Conservation (phyloP, 2,329 filamentous ascomycete genomes). For the Neopestalotiopsis rosae region DNA sequence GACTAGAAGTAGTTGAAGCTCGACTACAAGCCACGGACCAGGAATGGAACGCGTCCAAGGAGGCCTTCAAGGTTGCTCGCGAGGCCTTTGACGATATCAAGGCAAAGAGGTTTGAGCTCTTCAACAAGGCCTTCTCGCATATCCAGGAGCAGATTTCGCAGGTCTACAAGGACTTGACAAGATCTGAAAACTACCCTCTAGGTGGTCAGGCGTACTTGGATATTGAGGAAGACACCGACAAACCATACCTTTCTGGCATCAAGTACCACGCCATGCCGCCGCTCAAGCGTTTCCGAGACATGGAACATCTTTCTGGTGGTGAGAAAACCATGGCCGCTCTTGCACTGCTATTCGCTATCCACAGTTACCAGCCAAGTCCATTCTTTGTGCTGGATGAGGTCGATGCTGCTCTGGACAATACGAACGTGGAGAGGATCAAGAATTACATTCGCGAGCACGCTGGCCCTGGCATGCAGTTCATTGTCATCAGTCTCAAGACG, state of each 20-base stretch:
- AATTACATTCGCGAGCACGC: conserved; percentile 96
- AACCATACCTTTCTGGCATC: conserved; percentile 93
- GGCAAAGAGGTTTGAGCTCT: conserved; percentile 83
- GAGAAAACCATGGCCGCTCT: conserved; percentile 99
- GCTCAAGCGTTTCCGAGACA: conserved; percentile 96
- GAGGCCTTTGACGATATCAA: conserved; percentile 86
- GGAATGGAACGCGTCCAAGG: conserved; percentile 86
- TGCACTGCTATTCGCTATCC: conserved; percentile 94
- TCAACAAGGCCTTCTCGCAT: conserved; percentile 93
- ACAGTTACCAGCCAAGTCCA: conserved; percentile 92
- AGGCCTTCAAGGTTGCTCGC: conserved; percentile 74
- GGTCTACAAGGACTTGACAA: conserved; percentile 94
- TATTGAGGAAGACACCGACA: conserved; percentile 91
- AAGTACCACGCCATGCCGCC: conserved; percentile 99
- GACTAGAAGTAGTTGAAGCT: conserved; percentile 83
- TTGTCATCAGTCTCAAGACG: conserved; percentile 95
- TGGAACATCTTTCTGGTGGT: conserved; percentile 96
- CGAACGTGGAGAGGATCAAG: conserved; percentile 94
- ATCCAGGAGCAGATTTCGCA: conserved; percentile 93
- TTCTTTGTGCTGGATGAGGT: conserved; percentile 99
- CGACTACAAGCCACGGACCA: conserved; percentile 84
- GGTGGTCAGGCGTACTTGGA: conserved; percentile 89
- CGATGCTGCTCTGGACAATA: conserved; percentile 96
- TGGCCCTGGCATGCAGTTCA: conserved; percentile 97
- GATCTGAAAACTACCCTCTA: conserved; percentile 88